Percentiles rank a stretch among this genome's conserved stretches.
Evolutionary conservation across 441 rosid genomes (phyloP).

Genomic region (Aleurites moluccanus): DNA sequence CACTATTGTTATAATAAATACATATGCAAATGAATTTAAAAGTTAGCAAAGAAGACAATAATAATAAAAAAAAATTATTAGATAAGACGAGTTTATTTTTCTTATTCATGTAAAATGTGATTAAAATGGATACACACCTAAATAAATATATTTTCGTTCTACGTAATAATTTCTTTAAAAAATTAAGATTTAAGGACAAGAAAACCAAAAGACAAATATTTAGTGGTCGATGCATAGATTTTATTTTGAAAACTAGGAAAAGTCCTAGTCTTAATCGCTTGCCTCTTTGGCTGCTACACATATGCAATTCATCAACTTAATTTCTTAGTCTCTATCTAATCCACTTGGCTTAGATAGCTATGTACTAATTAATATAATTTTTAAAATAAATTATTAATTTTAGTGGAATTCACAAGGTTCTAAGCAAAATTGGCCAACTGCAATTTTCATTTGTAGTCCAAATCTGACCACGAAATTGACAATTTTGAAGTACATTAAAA

Average conservation of each 20-base stretch:
- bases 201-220: neutral
- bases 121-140: too few relatives aligned
- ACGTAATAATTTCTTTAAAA: too few relatives aligned
- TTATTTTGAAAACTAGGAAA: neutral
- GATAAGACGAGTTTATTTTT: too few relatives aligned
- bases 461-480: neutral
- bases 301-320: too few relatives aligned
- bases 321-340: neutral
- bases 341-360: constrained; percentile 7
- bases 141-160: too few relatives aligned
- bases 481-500: too few relatives aligned
- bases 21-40: too few relatives aligned
- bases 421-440: neutral
- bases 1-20: too few relatives aligned
- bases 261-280: neutral
- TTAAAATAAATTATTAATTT: too few relatives aligned
- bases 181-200: neutral
- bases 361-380: neutral
- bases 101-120: too few relatives aligned
- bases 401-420: neutral
- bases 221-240: neutral
- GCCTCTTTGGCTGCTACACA: neutral
- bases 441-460: neutral
- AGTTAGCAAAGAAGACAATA: too few relatives aligned
- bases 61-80: too few relatives aligned